phyloP scores from a whole-genome alignment of 2,329 filamentous ascomycete genomes.

The Rhexocercosporidium sp. region DNA sequence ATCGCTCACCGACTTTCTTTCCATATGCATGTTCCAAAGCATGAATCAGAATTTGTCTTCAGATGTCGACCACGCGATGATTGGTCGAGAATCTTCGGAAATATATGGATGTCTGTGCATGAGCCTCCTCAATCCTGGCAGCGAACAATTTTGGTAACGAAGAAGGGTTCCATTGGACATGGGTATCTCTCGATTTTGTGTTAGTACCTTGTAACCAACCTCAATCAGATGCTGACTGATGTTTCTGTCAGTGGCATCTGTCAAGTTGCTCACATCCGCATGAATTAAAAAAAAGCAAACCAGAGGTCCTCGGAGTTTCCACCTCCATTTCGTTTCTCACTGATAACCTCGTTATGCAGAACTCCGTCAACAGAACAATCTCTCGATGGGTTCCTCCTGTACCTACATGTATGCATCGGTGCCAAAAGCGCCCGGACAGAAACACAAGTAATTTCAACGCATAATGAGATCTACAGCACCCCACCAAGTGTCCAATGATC shows the following conservation, averaged over 20 bases:
- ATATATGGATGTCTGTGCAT: neutral
- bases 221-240: neutral
- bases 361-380: neutral
- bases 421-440: too few species aligned
- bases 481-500: neutral
- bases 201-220: neutral
- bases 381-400: neutral
- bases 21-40: neutral
- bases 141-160: neutral
- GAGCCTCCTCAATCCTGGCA: slow-evolving; percentile 4
- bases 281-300: neutral
- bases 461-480: neutral
- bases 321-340: neutral
- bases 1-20: neutral
- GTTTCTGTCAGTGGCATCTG: neutral
- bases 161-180: neutral
- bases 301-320: too few species aligned
- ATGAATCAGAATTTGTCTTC: neutral
- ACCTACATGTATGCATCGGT: too few species aligned
- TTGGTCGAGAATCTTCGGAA: neutral
- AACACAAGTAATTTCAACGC: neutral
- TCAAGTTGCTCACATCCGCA: neutral
- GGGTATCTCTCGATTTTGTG: neutral
- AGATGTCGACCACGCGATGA: neutral
- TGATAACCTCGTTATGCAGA: neutral